A percentile compares a stretch with the other conserved stretches of the same genome.
phyloP scores from a whole-genome alignment of 495 filamentous ascomycete genomes.

The Chlorociboria aeruginascens region DNA sequence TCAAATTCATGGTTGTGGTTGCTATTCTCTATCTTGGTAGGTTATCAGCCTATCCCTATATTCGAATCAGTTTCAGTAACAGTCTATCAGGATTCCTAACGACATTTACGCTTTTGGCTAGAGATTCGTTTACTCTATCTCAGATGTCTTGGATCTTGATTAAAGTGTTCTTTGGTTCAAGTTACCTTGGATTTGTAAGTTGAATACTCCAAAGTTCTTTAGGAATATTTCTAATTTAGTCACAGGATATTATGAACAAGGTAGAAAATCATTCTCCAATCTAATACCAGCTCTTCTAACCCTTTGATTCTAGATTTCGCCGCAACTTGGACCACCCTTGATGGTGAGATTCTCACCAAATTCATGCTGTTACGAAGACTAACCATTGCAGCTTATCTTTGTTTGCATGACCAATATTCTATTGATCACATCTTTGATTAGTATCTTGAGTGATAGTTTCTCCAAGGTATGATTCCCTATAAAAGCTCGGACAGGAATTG shows the following conservation, averaged over 20 bases:
- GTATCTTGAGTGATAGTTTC: constrained; percentile 82
- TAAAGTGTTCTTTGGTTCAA: constrained; percentile 70
- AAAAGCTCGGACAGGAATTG: too few species aligned
- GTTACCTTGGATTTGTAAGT: constrained; percentile 71
- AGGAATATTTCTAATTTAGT: constrained; percentile 4
- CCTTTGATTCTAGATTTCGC: constrained; percentile 27
- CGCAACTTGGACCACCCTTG: constrained; percentile 49
- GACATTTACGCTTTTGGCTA: constrained; percentile 79
- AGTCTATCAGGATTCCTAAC: constrained; percentile 60
- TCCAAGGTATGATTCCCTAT: constrained; percentile 45
- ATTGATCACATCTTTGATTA: constrained; percentile 82
- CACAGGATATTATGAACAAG: constrained; percentile 25
- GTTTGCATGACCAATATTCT: constrained; percentile 81
- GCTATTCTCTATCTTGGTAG: constrained; percentile 56
- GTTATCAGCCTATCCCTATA: background rate
- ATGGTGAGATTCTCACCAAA: constrained; percentile 38
- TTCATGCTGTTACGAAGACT: background rate
- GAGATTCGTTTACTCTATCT: constrained; percentile 57
- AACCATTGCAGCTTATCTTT: constrained; percentile 42
- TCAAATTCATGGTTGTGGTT: constrained; percentile 85
- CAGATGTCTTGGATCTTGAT: constrained; percentile 82
- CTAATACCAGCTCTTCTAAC: constrained; percentile 20
- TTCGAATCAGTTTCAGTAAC: background rate
- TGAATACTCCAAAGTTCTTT: background rate
- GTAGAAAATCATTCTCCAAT: constrained; percentile 32